Evolutionary conservation across 257 asterid species (phyloP), one percentile per base, ranked within the genome.

Genomic region (Ophiorrhiza pumila): DNA sequence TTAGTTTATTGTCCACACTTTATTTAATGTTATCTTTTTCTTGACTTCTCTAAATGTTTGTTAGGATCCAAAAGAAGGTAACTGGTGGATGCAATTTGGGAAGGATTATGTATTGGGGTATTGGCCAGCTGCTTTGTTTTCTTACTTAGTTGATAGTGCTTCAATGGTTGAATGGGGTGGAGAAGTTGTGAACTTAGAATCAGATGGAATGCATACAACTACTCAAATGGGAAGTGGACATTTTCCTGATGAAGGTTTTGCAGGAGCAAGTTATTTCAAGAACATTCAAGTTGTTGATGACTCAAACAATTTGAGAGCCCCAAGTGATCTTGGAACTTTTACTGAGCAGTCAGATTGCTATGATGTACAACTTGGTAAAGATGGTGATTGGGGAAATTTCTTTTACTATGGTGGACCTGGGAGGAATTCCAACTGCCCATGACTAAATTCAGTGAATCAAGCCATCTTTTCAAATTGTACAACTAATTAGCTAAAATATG

Each of bases 71-170:
- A 90, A 87, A 82, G 96, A 90, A 64, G 95, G 96, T 0, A 80
- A 90, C 76, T 92, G 96, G 97, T 92, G 97, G 97, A 85, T 92
- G 95, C 96, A 92, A 59, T 87, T 84, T 60, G 97, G 97, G 74
- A 81, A 82, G 61, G 83, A 81, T 76, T 49, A 89, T 35, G 97
- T 91, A 50, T 58, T 91, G 7, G 97, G 97, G n/a, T 92, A 92
- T 72, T 92, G 97, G 97, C 97, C 97, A 2, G 84, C 83, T 4
- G 80, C 77, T 34, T 65, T 92, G 74, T 92, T 90, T 75, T 84
- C 92, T 0, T 85, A 92, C 82, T 73, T 92, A 69, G 78, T 84
- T 14, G 97, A 90, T 74, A 87, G 95, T 80, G 96, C 93, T 27
- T 81, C 96, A 4, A 84, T 90, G 95, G 69, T 92, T 37, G 95